These are phyloP conservation scores for Urostyla sp. DNA, from an alignment of 73 alveolate genomes.

Conservation along the genomic window DNA sequence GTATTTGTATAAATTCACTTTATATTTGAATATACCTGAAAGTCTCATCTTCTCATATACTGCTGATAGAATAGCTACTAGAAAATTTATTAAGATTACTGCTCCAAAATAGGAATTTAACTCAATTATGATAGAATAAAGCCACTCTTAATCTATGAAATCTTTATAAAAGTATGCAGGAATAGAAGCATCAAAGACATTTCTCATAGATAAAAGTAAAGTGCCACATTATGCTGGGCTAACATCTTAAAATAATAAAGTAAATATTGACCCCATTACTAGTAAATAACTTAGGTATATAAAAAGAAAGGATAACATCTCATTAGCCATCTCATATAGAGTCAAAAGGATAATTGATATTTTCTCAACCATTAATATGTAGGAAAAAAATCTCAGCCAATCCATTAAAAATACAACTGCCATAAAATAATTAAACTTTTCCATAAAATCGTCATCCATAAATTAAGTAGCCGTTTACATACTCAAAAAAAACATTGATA, in stretches of 20 bases:
- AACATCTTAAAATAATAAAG: slow-evolving; percentile 47
- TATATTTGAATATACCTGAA: slow-evolving; percentile 21
- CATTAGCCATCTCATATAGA: slow-evolving; percentile 47
- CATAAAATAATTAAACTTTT: slow-evolving; percentile 48
- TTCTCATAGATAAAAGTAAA: slow-evolving; percentile 14
- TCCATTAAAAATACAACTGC: slow-evolving; percentile 35
- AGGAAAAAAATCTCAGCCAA: slow-evolving; percentile 57
- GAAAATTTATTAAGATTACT: slow-evolving; percentile 52
- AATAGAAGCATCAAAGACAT: slow-evolving; percentile 46
- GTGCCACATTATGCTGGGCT: slow-evolving; percentile 39
- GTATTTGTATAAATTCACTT: slow-evolving; percentile 32
- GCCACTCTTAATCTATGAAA: slow-evolving; percentile 1
- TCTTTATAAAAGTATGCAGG: slow-evolving; percentile 48
- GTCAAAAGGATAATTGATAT: slow-evolving; percentile 59
- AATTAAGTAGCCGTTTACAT: not conserved
- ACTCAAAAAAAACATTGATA: not conserved
- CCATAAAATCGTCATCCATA: not conserved
- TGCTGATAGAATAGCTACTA: slow-evolving; percentile 38
- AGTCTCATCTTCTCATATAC: slow-evolving; percentile 34
- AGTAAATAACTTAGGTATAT: slow-evolving; percentile 45
- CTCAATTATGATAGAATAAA: slow-evolving; percentile 13
- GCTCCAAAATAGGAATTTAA: slow-evolving; percentile 42
- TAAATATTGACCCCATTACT: slow-evolving; percentile 47
- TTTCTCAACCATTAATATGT: slow-evolving; percentile 33
- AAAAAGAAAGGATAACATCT: slow-evolving; percentile 44